Conservation (phyloP, 192 early-diverging fungal species). For the Backusella tarrabulga region DNA sequence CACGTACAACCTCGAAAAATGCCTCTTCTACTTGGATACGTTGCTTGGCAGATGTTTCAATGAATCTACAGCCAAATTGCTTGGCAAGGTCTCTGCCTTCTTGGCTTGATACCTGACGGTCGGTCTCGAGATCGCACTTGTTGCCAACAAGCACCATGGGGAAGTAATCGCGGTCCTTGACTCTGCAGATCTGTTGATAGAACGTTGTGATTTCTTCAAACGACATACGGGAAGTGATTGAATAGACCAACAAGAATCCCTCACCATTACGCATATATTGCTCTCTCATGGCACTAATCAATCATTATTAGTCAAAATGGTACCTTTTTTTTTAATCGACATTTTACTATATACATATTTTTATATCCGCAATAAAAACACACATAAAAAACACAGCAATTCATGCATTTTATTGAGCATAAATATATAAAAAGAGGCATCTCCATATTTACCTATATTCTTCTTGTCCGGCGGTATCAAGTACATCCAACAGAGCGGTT, state of each 20-base stretch:
- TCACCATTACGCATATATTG: slow-evolving; percentile 97
- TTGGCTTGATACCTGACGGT: slow-evolving; percentile 77
- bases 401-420: neutral
- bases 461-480: slow-evolving; percentile 97
- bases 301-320: neutral
- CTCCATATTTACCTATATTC: slow-evolving; percentile 72
- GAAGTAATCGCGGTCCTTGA: slow-evolving; percentile 90
- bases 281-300: slow-evolving; percentile 78
- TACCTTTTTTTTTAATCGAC: neutral
- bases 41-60: slow-evolving; percentile 87
- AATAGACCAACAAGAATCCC: slow-evolving; percentile 92
- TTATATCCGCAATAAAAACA: too few relatives aligned
- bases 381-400: neutral
- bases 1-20: slow-evolving; percentile 82
- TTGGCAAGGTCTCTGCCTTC: slow-evolving; percentile 84
- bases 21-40: slow-evolving; percentile 91
- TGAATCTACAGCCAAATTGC: slow-evolving; percentile 73
- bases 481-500: slow-evolving; percentile 85
- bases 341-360: neutral
- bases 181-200: slow-evolving; percentile 88
- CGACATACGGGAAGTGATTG: slow-evolving; percentile 87
- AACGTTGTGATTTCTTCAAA: slow-evolving; percentile 91
- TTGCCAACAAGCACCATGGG: slow-evolving; percentile 89
- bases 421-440: neutral
- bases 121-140: slow-evolving; percentile 83